Base-by-base conservation (phyloP, 2,329 filamentous ascomycete genomes). In the Beauveria sp. region DNA sequence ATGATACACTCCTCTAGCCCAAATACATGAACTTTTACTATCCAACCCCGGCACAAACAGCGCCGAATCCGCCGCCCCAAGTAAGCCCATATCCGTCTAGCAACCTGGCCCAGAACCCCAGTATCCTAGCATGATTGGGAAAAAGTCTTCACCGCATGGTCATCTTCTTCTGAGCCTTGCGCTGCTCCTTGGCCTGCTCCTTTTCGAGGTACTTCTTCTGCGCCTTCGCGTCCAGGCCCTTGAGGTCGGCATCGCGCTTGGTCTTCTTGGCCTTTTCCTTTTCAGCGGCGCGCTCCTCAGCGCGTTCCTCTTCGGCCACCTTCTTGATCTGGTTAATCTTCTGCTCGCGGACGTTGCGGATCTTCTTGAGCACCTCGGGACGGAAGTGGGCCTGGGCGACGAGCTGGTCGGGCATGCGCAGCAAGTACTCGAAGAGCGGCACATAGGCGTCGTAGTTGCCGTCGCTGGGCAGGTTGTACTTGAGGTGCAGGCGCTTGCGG, bases 131-230 rank as follows among this genome's bases (percentile, higher is more conserved):
- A n/a, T 58, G 40, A 7, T 20, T n/a, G 6, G 10, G 1, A 31
- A 31, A n/a, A 14, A 9, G 16, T 9, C 31, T 10, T 50, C 34
- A 58, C 22, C 83, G 77, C 66, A 79, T 72, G 7, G 82, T 85
- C 73, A 78, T 75, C 75, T 79, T 83, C 78, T 82, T 85, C 66
- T 79, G 75, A 34, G 74, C 74, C 74, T 79, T 82, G 69, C 82
- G 81, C 70, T 82, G 63, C 75, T 89, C 88, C 82, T 88, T 90
- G 72, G 91, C 88, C 68, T 82, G 85, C 80, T 93, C 90, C 75
- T 86, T 89, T 68, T 93, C 90, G 61, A 93, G 81, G 73, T 87
- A 93, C 78, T 91, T 92, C 80, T 90, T 90, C 81, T 93, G 90
- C 64, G 89, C 88, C 75, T 93, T 91, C 61, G 90, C 89, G 69